Percentiles rank a stretch among this genome's conserved stretches.
phyloP scores from a whole-genome alignment of 352 stramenopile genomes.

The Pythium brassicae region DNA sequence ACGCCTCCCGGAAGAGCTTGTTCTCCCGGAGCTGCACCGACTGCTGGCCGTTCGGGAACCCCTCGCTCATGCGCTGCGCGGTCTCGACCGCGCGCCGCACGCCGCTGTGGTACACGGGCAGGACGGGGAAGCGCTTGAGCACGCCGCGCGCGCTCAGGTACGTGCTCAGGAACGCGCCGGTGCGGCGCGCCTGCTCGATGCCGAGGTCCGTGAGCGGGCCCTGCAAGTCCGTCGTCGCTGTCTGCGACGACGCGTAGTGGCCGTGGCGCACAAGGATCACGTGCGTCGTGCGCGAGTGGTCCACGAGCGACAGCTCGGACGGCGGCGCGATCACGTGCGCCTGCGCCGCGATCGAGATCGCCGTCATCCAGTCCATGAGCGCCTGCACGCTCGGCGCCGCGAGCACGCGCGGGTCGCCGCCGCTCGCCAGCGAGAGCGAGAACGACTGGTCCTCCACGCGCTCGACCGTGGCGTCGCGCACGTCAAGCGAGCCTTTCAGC shows the following conservation, averaged over 20 bases:
- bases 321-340: conserved; percentile 36
- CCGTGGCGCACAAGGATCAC: conserved; percentile 67
- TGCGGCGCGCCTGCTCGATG: conserved; percentile 37
- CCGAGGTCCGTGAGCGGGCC: conserved; percentile 54
- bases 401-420: conserved; percentile 30
- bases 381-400: conserved; percentile 44
- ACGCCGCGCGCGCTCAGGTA: conserved; percentile 44
- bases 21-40: conserved; percentile 48
- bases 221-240: conserved; percentile 42
- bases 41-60: conserved; percentile 27
- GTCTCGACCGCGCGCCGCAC: conserved; percentile 50
- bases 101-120: conserved; percentile 59
- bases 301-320: conserved; percentile 41
- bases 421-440: conserved; percentile 21
- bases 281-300: conserved; percentile 66
- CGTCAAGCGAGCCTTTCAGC: conserved; percentile 58
- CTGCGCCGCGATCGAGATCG: conserved; percentile 44
- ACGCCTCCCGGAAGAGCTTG: conserved; percentile 66
- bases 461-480: conserved; percentile 40
- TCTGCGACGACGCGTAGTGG: conserved; percentile 51
- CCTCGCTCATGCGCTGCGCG: conserved; percentile 33
- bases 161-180: conserved; percentile 42
- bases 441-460: conserved; percentile 40
- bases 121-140: conserved; percentile 50
- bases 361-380: conserved; percentile 75